Evolutionary conservation across 139 green algal genomes (phyloP).

Genomic region (Eudorina sp.): DNA sequence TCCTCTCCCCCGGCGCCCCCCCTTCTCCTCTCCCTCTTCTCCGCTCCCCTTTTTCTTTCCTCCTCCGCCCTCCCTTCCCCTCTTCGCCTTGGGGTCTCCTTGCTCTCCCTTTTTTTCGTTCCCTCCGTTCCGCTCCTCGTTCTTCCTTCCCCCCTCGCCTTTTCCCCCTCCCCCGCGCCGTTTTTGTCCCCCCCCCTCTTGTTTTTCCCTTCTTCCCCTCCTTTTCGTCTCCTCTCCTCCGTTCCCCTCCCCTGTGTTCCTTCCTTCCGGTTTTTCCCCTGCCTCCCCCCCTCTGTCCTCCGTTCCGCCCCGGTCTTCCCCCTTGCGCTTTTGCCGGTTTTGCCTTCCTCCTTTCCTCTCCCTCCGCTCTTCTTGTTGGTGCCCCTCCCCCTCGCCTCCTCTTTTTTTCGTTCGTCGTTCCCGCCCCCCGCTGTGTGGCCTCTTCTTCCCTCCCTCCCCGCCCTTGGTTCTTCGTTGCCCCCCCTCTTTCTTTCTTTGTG

Average conservation of each 20-base stretch:
- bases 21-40: background rate
- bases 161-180: background rate
- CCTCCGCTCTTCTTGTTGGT: background rate
- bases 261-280: background rate
- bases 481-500: background rate
- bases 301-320: background rate
- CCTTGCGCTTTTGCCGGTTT: background rate
- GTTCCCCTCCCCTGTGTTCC: background rate
- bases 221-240: background rate
- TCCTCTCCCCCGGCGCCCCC: background rate
- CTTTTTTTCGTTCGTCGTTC: background rate
- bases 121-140: background rate
- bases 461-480: background rate
- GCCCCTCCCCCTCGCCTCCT: background rate
- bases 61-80: background rate
- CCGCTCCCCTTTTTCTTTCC: background rate
- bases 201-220: background rate
- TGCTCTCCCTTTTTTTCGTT: background rate
- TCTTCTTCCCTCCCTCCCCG: background rate
- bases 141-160: background rate
- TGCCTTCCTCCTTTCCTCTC: background rate
- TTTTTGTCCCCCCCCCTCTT: background rate
- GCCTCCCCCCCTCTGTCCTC: background rate
- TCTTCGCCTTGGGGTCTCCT: background rate
- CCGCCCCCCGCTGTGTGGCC: background rate